A percentile compares a stretch with the other conserved stretches of the same genome.
phyloP scores from a whole-genome alignment of 805 yeast species.

The Candida quercuum region DNA sequence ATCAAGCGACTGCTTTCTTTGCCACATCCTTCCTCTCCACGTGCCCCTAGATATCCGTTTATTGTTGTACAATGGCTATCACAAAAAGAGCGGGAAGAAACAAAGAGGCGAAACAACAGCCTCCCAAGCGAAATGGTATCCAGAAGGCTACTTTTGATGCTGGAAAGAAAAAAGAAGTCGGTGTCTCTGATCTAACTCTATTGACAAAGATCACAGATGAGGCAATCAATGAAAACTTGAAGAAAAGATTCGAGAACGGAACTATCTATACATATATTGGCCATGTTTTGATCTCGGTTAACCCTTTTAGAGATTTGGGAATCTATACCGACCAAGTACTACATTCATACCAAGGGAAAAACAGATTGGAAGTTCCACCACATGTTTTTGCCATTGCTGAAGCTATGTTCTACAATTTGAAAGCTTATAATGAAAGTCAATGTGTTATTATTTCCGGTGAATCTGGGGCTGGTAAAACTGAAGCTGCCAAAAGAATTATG shows the following conservation, averaged over 20 bases:
- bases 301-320: conserved; percentile 95
- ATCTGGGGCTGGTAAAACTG: conserved; percentile 97
- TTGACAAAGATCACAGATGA: conserved; percentile 87
- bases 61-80: conserved; percentile 61
- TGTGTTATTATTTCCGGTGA: conserved; percentile 98
- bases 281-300: conserved; percentile 90
- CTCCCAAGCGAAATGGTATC: conserved; percentile 53
- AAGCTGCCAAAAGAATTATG: conserved; percentile 97
- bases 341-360: conserved; percentile 79
- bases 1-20: too few relatives aligned
- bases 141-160: conserved; percentile 89
- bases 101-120: conserved; percentile 47
- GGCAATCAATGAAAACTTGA: conserved; percentile 84
- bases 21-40: too few relatives aligned
- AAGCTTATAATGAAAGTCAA: conserved; percentile 89
- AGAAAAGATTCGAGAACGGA: conserved; percentile 84
- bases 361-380: conserved; percentile 94
- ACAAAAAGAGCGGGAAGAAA: conserved; percentile 70
- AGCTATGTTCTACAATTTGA: conserved; percentile 91
- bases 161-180: conserved; percentile 92
- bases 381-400: conserved; percentile 98
- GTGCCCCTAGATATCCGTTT: neutral
- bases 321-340: conserved; percentile 81
- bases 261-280: conserved; percentile 92
- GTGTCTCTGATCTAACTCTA: conserved; percentile 90